A percentile compares a stretch with the other conserved stretches of the same genome.
These are phyloP conservation scores for Colletotrichum sp. DNA, from an alignment of 2,329 filamentous ascomycete genomes.

Conservation along the genomic window DNA sequence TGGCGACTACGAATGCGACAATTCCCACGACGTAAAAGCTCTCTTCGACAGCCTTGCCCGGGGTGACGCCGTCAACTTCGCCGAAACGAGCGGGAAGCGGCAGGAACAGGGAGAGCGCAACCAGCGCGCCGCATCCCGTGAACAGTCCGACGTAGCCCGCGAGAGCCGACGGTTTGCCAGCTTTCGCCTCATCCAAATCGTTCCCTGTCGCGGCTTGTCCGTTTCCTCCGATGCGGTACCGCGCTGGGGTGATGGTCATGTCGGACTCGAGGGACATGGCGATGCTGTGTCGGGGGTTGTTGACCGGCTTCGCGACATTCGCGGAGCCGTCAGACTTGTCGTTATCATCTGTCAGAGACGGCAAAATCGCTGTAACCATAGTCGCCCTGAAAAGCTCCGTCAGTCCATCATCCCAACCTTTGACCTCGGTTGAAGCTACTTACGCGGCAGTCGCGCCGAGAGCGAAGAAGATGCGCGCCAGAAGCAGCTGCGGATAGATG, in stretches of 20 bases:
- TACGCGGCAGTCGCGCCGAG: constrained; percentile 88
- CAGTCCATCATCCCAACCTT: background rate
- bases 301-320: constrained; percentile 34
- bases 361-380: constrained; percentile 96
- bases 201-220: constrained; percentile 14
- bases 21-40: constrained; percentile 87
- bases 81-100: constrained; percentile 84
- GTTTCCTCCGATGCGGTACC: constrained; percentile 47
- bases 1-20: constrained; percentile 74
- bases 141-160: constrained; percentile 92
- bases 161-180: constrained; percentile 63
- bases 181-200: constrained; percentile 27
- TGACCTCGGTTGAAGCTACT: constrained; percentile 30
- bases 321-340: constrained; percentile 30
- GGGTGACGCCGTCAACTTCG: constrained; percentile 72
- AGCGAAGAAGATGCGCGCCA: constrained; percentile 87
- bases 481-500: constrained; percentile 86
- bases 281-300: constrained; percentile 59
- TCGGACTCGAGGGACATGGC: constrained; percentile 76
- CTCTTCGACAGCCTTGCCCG: constrained; percentile 76
- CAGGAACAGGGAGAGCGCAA: constrained; percentile 83
- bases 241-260: constrained; percentile 74
- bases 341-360: constrained; percentile 66
- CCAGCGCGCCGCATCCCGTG: constrained; percentile 87
- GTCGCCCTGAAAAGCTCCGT: constrained; percentile 61